Conservation (phyloP, 2,329 filamentous ascomycete genomes). For the Pestalotiopsis sp. region DNA sequence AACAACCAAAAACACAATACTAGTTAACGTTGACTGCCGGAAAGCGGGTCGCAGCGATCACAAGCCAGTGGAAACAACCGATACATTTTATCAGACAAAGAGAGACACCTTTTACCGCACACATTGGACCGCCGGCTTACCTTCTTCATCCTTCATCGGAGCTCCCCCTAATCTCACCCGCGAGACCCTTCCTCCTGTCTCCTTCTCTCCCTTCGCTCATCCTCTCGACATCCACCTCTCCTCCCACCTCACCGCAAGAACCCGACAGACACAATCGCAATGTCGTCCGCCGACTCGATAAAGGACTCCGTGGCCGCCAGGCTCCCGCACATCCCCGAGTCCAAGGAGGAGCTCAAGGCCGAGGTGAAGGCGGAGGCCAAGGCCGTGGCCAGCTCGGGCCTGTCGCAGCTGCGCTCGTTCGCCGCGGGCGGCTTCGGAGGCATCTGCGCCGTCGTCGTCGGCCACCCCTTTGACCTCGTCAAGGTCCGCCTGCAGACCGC, state of each 20-base stretch:
- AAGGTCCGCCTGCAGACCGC: constrained; percentile 97
- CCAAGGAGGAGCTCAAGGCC: constrained; percentile 43
- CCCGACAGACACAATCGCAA: neutral
- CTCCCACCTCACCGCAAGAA: neutral
- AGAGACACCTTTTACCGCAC: neutral
- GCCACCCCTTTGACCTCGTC: constrained; percentile 96
- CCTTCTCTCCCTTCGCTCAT: neutral
- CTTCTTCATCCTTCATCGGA: neutral
- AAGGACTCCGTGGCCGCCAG: constrained; percentile 36
- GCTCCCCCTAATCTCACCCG: neutral
- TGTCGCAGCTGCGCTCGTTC: constrained; percentile 72
- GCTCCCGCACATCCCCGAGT: constrained; percentile 45
- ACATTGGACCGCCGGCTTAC: neutral
- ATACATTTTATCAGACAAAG: neutral
- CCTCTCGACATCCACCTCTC: neutral
- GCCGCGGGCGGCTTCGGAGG: constrained; percentile 90
- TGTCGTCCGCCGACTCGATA: constrained; percentile 29
- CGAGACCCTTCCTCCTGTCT: neutral
- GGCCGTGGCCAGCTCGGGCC: constrained; percentile 36
- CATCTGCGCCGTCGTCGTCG: constrained; percentile 88
- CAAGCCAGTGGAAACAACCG: constrained; percentile 1
- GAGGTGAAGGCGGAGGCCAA: constrained; percentile 42
- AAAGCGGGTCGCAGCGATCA: constrained; percentile 11
- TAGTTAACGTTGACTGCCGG: neutral
- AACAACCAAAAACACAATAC: neutral